Conservation (phyloP, 2,329 filamentous ascomycete genomes). For the Hortaea sp. region DNA sequence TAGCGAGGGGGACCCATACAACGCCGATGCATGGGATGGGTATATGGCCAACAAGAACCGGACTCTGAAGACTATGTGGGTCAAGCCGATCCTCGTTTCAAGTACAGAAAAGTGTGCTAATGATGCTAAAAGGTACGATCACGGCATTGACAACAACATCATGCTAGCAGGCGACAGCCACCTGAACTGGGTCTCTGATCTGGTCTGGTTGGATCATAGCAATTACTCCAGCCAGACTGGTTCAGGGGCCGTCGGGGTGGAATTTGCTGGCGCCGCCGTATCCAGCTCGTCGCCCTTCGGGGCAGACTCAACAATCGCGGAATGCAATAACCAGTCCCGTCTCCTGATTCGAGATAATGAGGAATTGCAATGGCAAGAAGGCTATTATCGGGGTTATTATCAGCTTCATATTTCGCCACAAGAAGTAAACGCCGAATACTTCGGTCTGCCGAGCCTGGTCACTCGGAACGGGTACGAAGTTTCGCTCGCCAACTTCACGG, state of each 20-base stretch:
- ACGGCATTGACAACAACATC: constrained; percentile 60
- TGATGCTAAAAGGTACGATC: constrained; percentile 26
- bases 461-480: constrained; percentile 53
- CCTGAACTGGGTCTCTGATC: constrained; percentile 43
- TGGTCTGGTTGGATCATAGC: constrained; percentile 31
- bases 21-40: constrained; percentile 53
- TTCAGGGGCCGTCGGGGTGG: constrained; percentile 22
- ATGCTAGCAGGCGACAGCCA: constrained; percentile 62
- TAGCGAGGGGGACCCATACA: constrained; percentile 28
- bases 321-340: constrained; percentile 38
- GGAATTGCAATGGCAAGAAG: constrained; percentile 60
- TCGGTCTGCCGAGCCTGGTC: constrained; percentile 50
- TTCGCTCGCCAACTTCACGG: constrained; percentile 57
- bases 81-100: neutral
- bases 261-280: constrained; percentile 44
- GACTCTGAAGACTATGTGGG: constrained; percentile 53
- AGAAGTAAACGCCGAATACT: constrained; percentile 53
- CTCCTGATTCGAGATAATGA: constrained; percentile 39
- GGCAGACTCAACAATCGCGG: constrained; percentile 36
- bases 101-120: too few relatives aligned
- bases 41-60: constrained; percentile 61
- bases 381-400: constrained; percentile 63
- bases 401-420: constrained; percentile 45
- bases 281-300: constrained; percentile 41
- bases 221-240: constrained; percentile 32